phyloP scores from a whole-genome alignment of 2,329 filamentous ascomycete species.

The Acarospora socialis region DNA sequence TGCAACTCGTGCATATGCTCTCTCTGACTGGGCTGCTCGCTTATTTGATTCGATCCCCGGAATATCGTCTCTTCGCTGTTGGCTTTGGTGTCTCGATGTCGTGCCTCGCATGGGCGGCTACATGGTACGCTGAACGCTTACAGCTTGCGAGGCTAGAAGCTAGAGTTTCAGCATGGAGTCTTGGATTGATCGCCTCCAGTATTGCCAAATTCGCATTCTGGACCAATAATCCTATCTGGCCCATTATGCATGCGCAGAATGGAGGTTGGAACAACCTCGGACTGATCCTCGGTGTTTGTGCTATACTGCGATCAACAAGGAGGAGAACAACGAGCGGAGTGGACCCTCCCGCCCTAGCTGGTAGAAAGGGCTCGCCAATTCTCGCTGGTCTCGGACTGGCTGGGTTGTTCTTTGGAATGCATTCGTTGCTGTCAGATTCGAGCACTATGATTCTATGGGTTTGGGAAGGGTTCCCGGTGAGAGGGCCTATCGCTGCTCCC shows the following conservation, averaged over 20 bases:
- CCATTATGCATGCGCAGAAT: conserved; percentile 76
- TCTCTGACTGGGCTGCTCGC: conserved; percentile 67
- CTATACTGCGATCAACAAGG: conserved; percentile 62
- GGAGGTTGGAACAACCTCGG: conserved; percentile 87
- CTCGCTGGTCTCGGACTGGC: conserved; percentile 66
- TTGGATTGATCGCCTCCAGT: conserved; percentile 73
- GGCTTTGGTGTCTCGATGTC: conserved; percentile 68
- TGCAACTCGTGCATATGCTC: conserved; percentile 57
- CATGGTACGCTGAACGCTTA: conserved; percentile 61
- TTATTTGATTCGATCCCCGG: conserved; percentile 60
- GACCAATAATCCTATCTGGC: conserved; percentile 96
- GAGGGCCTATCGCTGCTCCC: conserved; percentile 75
- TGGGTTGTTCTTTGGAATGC: conserved; percentile 75
- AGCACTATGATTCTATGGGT: conserved; percentile 99
- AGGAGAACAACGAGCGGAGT: conserved; percentile 38
- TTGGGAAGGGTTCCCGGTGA: conserved; percentile 89
- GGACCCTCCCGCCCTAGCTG: conserved; percentile 32
- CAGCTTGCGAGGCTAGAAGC: conserved; percentile 66
- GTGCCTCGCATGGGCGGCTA: conserved; percentile 72
- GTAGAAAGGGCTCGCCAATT: conserved; percentile 51
- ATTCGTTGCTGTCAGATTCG: conserved; percentile 86
- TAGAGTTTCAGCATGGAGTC: conserved; percentile 63
- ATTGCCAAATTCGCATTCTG: conserved; percentile 84
- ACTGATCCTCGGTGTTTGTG: conserved; percentile 58
- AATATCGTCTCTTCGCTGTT: conserved; percentile 62